Conservation (phyloP, 2,329 filamentous ascomycete species). For the Fusarium buxicola region DNA sequence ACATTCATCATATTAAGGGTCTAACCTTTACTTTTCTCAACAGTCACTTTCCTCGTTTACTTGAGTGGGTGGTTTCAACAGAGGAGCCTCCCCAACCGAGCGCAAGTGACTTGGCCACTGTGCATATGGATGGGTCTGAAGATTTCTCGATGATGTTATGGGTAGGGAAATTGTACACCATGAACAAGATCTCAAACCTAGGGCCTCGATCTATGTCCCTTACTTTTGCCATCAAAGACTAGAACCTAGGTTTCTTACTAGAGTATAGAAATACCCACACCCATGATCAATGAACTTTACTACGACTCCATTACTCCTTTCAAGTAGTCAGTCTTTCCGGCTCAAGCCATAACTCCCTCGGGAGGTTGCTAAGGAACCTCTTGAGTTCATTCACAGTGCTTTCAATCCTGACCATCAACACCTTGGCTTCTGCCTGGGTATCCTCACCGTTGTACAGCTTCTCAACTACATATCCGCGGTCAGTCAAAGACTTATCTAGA, state of each 20-base stretch:
- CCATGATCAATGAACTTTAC: neutral
- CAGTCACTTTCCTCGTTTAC: too few species aligned
- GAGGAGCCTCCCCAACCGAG: too few species aligned
- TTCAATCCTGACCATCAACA: conserved; percentile 13
- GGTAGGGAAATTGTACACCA: too few species aligned
- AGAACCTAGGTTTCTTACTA: neutral
- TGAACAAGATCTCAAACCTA: too few species aligned
- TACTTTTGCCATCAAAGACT: too few species aligned
- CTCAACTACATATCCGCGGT: conserved; percentile 4
- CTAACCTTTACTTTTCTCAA: too few species aligned
- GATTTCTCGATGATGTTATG: too few species aligned
- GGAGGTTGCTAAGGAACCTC: conserved; percentile 20
- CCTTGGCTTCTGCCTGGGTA: conserved; percentile 8
- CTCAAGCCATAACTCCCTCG: conserved; percentile 35
- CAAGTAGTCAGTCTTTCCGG: neutral
- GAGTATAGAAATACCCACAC: neutral
- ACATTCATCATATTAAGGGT: too few species aligned
- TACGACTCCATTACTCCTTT: conserved; percentile 1
- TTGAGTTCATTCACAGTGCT: conserved; percentile 18
- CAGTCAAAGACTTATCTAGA: neutral
- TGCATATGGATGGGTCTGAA: too few species aligned
- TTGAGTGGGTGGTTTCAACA: too few species aligned
- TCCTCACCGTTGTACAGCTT: conserved; percentile 6
- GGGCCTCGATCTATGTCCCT: too few species aligned
- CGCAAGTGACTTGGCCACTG: too few species aligned